These are phyloP conservation scores for Lobosporangium transversale DNA, from an alignment of 192 early-diverging fungal genomes.

Conservation along the genomic window DNA sequence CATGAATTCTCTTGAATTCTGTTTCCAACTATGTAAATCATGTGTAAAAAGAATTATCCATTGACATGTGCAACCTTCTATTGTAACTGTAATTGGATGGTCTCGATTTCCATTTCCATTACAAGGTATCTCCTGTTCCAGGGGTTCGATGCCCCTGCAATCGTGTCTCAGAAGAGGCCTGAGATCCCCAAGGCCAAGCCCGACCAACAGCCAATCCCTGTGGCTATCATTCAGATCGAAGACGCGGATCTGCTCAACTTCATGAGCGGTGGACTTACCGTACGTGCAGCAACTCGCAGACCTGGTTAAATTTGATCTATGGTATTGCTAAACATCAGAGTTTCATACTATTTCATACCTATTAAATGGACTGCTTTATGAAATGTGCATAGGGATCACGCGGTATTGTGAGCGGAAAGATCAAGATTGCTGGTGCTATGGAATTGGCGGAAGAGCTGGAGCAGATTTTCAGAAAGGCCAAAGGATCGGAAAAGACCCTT, in stretches of 20 bases:
- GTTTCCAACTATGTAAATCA: not conserved
- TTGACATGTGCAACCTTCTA: slow-evolving; percentile 22
- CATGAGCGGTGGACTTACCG: slow-evolving; percentile 52
- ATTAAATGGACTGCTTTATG: no score
- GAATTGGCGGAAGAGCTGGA: slow-evolving; percentile 49
- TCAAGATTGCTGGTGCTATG: slow-evolving; percentile 54
- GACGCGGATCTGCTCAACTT: slow-evolving; percentile 50
- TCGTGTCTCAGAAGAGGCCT: slow-evolving; percentile 42
- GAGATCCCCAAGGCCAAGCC: slow-evolving; percentile 51
- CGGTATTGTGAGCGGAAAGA: slow-evolving; percentile 52
- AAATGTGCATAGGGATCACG: slow-evolving; percentile 26
- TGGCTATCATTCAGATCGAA: slow-evolving; percentile 49
- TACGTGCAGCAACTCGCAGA: slow-evolving; percentile 7
- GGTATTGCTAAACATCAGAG: no score
- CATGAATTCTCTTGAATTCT: no score
- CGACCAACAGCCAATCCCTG: slow-evolving; percentile 44
- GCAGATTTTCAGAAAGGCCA: slow-evolving; percentile 46
- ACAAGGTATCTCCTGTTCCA: slow-evolving; percentile 43
- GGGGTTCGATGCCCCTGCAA: slow-evolving; percentile 36
- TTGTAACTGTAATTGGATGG: not conserved
- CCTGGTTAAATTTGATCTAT: no score
- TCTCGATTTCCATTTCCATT: not conserved
- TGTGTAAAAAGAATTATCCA: not conserved
- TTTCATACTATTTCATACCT: no score
- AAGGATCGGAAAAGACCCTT: slow-evolving; percentile 49